Percentiles rank a stretch among this genome's conserved stretches.
Evolutionary conservation across 2,329 filamentous ascomycete genomes (phyloP).

Genomic region (Cytospora piceae): DNA sequence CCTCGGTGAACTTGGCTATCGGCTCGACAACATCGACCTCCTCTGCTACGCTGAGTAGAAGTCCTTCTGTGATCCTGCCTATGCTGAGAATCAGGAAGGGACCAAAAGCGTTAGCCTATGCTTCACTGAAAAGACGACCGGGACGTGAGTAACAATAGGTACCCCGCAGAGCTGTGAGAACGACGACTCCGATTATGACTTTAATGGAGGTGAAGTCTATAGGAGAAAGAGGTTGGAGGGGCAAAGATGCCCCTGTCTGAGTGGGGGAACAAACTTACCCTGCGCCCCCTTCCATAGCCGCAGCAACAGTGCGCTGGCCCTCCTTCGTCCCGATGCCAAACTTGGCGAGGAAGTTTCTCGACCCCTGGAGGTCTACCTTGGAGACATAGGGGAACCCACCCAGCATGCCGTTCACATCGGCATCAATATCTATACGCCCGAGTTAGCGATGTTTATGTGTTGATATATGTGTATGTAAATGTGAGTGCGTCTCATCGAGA

Average conservation of each 20-base stretch:
- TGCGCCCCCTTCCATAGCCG: constrained; percentile 46
- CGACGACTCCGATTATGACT: not conserved
- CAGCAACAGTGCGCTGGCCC: constrained; percentile 37
- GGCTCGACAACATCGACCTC: constrained; percentile 85
- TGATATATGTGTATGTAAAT: not conserved
- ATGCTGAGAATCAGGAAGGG: constrained; percentile 58
- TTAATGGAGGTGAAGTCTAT: not conserved
- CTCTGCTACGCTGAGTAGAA: constrained; percentile 72
- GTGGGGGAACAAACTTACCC: constrained; percentile 40
- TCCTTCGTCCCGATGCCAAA: constrained; percentile 53
- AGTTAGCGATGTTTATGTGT: constrained; percentile 11
- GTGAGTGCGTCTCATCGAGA: not conserved
- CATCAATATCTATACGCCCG: constrained; percentile 36
- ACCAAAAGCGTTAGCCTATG: not conserved
- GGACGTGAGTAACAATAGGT: not conserved
- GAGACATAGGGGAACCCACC: constrained; percentile 71
- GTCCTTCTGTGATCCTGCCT: constrained; percentile 77
- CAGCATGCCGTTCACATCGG: constrained; percentile 72
- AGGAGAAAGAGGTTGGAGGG: too few relatives aligned
- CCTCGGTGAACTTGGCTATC: constrained; percentile 75
- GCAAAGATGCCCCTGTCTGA: not conserved
- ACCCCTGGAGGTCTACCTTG: constrained; percentile 72
- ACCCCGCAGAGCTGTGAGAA: not conserved
- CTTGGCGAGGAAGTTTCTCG: constrained; percentile 72
- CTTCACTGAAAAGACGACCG: not conserved